phyloP scores from a whole-genome alignment of 208 protist genomes.

The Trichomonas gallinae region DNA sequence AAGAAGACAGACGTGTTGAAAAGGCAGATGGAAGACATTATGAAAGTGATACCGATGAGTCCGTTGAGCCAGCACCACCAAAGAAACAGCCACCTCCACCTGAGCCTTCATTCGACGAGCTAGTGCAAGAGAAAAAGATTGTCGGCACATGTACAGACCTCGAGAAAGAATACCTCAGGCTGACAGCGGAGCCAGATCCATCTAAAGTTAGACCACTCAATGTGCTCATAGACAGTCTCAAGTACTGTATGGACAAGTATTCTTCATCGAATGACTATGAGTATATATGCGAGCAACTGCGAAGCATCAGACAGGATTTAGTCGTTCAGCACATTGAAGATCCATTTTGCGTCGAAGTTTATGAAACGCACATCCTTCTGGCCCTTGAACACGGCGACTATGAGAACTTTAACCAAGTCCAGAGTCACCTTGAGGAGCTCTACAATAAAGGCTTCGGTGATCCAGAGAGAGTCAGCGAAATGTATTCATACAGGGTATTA shows the following conservation, averaged over 20 bases:
- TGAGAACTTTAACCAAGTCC: background rate
- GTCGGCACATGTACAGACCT: background rate
- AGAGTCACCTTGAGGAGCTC: background rate
- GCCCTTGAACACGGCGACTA: background rate
- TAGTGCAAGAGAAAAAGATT: background rate
- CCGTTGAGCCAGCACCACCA: background rate
- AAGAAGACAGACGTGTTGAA: too few relatives aligned
- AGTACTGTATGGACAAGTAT: background rate
- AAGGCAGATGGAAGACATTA: background rate
- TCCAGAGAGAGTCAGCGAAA: background rate
- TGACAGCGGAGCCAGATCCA: background rate
- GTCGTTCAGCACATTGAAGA: conserved; percentile 7
- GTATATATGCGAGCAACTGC: background rate
- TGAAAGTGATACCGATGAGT: background rate
- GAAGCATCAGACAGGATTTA: conserved; percentile 10
- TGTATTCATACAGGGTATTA: background rate
- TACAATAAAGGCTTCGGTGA: background rate
- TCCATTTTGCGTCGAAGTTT: background rate
- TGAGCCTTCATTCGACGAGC: background rate
- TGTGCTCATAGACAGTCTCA: background rate
- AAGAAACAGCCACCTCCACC: too few relatives aligned
- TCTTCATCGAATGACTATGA: background rate
- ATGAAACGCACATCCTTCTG: background rate
- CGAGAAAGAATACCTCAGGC: background rate
- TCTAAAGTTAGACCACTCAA: background rate